Percentiles rank a stretch among this genome's conserved stretches.
phyloP scores from a whole-genome alignment of 768 basidiomycete genomes.

The Tulasnella sp. region DNA sequence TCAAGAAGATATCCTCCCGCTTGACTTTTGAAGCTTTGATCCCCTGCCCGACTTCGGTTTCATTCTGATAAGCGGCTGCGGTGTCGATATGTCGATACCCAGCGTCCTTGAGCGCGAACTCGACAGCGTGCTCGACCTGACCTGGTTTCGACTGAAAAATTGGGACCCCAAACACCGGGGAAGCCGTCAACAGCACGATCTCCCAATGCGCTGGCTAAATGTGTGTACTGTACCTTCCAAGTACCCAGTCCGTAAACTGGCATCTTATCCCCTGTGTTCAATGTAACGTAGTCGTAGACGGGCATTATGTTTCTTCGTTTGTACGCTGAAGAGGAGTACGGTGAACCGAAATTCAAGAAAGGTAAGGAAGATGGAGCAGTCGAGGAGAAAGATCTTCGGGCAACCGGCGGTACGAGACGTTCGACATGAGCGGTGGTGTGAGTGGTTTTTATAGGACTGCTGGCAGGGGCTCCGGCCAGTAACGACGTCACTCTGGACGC shows the following conservation, averaged over 20 bases:
- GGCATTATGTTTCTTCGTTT: slow-evolving; percentile 29
- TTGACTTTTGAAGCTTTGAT: slow-evolving; percentile 10
- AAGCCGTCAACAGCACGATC: background rate
- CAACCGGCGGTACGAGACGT: background rate
- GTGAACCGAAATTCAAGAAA: background rate
- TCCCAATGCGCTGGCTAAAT: no score
- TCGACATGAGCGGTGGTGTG: background rate
- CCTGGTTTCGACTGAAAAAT: slow-evolving; percentile 63
- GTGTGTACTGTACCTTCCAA: background rate
- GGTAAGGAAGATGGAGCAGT: background rate
- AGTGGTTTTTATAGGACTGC: background rate
- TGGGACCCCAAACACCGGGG: background rate
- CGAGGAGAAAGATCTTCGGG: background rate
- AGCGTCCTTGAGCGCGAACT: slow-evolving; percentile 14
- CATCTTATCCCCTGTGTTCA: slow-evolving; percentile 41
- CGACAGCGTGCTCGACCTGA: slow-evolving; percentile 36
- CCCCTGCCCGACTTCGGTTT: slow-evolving; percentile 55
- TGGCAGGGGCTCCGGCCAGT: background rate
- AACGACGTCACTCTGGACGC: background rate
- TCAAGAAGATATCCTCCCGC: slow-evolving; percentile 12
- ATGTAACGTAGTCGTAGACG: slow-evolving; percentile 27
- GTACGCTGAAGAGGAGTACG: background rate
- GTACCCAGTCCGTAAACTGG: slow-evolving; percentile 68
- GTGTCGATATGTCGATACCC: slow-evolving; percentile 14
- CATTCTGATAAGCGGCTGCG: slow-evolving; percentile 47